Conservation (phyloP, 305 asterid species). For the Ajuga reptans region DNA sequence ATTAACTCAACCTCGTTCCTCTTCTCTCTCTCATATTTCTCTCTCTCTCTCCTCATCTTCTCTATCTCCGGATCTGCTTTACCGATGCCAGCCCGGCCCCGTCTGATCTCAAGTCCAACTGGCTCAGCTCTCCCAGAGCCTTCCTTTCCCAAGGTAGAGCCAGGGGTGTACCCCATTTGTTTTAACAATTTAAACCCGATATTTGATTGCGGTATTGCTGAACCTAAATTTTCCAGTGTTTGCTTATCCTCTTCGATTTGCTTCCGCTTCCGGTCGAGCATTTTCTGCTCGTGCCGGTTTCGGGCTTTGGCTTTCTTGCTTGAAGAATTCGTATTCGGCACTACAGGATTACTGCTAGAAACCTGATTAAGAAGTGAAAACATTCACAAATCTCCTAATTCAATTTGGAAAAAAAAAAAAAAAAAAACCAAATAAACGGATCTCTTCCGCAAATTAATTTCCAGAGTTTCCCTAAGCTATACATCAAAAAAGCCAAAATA, state of each 20-base stretch:
- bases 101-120: slow-evolving; percentile 56
- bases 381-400: background rate
- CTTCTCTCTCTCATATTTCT: slow-evolving; percentile 38
- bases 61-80: slow-evolving; percentile 57
- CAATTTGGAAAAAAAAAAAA: background rate
- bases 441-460: background rate
- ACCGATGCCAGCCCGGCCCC: slow-evolving; percentile 84
- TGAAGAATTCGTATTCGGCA: slow-evolving; percentile 32
- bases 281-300: slow-evolving; percentile 58
- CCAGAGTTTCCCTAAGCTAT: no score
- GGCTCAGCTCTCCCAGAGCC: slow-evolving; percentile 76
- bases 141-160: slow-evolving; percentile 82
- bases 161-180: slow-evolving; percentile 91
- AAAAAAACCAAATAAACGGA: background rate
- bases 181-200: slow-evolving; percentile 85
- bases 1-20: slow-evolving; percentile 48
- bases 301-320: slow-evolving; percentile 51
- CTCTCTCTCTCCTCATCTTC: slow-evolving; percentile 54
- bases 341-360: slow-evolving; percentile 25
- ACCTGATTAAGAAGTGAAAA: slow-evolving; percentile 29
- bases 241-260: slow-evolving; percentile 64
- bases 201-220: slow-evolving; percentile 80
- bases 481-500: background rate
- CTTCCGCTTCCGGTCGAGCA: slow-evolving; percentile 50
- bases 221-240: slow-evolving; percentile 50